Evolutionary conservation across 768 basidiomycete species (phyloP).

Genomic region (Scleroderma citrinum): DNA sequence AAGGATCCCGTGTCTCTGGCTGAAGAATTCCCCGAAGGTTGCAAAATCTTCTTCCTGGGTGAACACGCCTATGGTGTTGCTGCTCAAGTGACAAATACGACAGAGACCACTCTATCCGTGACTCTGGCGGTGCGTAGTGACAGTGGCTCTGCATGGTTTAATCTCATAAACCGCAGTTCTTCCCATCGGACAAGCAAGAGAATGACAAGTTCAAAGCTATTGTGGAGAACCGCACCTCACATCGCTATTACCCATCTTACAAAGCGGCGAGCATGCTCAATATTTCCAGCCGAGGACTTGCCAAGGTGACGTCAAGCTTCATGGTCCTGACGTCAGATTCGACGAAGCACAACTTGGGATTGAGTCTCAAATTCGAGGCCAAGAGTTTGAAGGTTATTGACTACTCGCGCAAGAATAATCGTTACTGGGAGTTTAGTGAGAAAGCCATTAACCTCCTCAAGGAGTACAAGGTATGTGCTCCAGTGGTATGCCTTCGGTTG

Average conservation of each 20-base stretch:
- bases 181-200: conserved; percentile 77
- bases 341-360: conserved; percentile 82
- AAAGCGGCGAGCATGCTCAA: conserved; percentile 67
- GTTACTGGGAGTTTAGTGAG: conserved; percentile 91
- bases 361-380: conserved; percentile 94
- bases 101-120: conserved; percentile 67
- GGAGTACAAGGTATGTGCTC: conserved; percentile 65
- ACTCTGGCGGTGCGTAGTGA: conserved; percentile 65
- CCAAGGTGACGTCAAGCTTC: conserved; percentile 90
- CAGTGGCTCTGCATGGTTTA: neutral
- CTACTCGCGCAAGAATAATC: conserved; percentile 79
- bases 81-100: conserved; percentile 77
- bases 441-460: conserved; percentile 74
- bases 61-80: conserved; percentile 95
- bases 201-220: conserved; percentile 71
- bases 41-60: conserved; percentile 93
- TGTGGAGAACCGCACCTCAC: conserved; percentile 44
- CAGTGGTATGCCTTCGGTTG: neutral
- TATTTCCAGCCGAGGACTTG: conserved; percentile 73
- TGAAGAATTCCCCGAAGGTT: conserved; percentile 86
- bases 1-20: conserved; percentile 73
- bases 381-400: conserved; percentile 91
- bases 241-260: conserved; percentile 74
- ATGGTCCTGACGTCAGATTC: conserved; percentile 77
- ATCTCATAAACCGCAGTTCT: conserved; percentile 52